A percentile compares a stretch with the other conserved stretches of the same genome.
Conservation (phyloP, 768 basidiomycete species). For the Solioccasus polychromus region DNA sequence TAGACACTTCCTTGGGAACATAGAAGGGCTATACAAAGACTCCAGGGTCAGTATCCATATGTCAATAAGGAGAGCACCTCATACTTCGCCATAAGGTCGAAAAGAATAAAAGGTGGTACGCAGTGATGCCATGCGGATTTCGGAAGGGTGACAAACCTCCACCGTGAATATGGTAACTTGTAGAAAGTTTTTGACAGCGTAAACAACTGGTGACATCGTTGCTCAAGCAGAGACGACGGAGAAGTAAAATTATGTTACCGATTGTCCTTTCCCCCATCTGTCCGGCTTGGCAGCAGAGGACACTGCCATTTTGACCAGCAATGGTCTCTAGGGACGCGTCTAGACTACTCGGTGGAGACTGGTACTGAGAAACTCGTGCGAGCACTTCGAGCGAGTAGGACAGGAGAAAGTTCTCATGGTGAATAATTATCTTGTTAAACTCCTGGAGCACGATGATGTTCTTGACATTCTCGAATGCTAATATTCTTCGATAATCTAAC, state of each 20-base stretch:
- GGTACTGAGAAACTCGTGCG: slow-evolving; percentile 52
- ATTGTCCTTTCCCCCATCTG: slow-evolving; percentile 52
- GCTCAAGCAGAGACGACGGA: slow-evolving; percentile 4
- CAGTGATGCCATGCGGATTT: slow-evolving; percentile 35
- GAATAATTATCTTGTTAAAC: slow-evolving; percentile 68
- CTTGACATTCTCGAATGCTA: slow-evolving; percentile 48
- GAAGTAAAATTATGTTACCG: slow-evolving; percentile 38
- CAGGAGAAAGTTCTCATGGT: slow-evolving; percentile 52
- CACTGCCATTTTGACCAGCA: slow-evolving; percentile 48
- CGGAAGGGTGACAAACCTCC: slow-evolving; percentile 48
- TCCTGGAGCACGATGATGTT: slow-evolving; percentile 57
- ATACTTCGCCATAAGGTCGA: slow-evolving; percentile 63
- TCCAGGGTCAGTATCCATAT: background rate
- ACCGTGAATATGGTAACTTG: slow-evolving; percentile 59
- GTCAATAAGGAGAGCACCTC: slow-evolving; percentile 17
- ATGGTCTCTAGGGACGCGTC: slow-evolving; percentile 62
- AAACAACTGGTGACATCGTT: slow-evolving; percentile 51
- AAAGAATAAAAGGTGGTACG: slow-evolving; percentile 45
- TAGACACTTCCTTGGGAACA: slow-evolving; percentile 68
- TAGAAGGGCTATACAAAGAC: slow-evolving; percentile 50
- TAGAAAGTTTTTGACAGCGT: slow-evolving; percentile 58
- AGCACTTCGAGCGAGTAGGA: slow-evolving; percentile 74
- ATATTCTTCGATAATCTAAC: slow-evolving; percentile 56
- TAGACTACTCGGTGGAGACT: slow-evolving; percentile 44
- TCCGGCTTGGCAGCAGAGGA: slow-evolving; percentile 62